Percentiles rank a stretch among this genome's conserved stretches.
These are phyloP conservation scores for Lumnitzera littorea DNA, from an alignment of 345 rosid genomes.

Conservation along the genomic window DNA sequence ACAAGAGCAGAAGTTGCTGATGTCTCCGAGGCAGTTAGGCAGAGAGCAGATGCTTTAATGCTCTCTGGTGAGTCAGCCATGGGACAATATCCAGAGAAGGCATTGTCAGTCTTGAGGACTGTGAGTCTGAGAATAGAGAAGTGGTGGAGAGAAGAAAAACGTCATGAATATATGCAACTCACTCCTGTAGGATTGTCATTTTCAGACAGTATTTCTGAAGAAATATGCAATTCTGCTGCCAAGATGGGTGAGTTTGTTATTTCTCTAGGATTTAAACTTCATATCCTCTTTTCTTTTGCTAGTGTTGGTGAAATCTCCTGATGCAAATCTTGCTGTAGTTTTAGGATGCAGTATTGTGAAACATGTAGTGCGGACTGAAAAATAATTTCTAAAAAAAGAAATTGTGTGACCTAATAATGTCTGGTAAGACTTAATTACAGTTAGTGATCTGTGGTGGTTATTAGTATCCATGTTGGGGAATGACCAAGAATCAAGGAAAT, in stretches of 20 bases:
- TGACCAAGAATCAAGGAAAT: too few species aligned
- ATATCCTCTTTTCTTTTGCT: background rate
- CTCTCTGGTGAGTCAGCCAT: slow-evolving; percentile 99
- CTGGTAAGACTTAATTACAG: too few species aligned
- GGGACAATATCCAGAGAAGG: slow-evolving; percentile 99
- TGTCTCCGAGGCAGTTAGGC: slow-evolving; percentile 98
- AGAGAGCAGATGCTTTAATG: slow-evolving; percentile 94
- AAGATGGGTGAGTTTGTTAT: slow-evolving; percentile 74
- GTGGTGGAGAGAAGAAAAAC: slow-evolving; percentile 99
- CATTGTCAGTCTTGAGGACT: slow-evolving; percentile 80
- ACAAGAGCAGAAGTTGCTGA: slow-evolving; percentile 99
- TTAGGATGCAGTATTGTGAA: too few species aligned
- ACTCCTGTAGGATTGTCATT: slow-evolving; percentile 60
- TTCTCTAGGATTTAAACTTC: background rate
- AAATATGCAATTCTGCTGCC: slow-evolving; percentile 94
- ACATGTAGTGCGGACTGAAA: too few species aligned
- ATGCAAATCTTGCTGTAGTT: background rate
- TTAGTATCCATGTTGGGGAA: too few species aligned
- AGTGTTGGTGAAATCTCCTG: background rate
- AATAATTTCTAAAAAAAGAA: too few species aligned
- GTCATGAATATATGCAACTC: slow-evolving; percentile 68
- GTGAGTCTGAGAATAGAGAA: slow-evolving; percentile 91
- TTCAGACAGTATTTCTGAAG: slow-evolving; percentile 84
- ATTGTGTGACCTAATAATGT: too few species aligned
- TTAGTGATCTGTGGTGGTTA: too few species aligned